Evolutionary conservation across 805 yeast species (phyloP), one percentile per base, ranked within the genome.

Genomic region (Grigorovia transvaalensis): DNA sequence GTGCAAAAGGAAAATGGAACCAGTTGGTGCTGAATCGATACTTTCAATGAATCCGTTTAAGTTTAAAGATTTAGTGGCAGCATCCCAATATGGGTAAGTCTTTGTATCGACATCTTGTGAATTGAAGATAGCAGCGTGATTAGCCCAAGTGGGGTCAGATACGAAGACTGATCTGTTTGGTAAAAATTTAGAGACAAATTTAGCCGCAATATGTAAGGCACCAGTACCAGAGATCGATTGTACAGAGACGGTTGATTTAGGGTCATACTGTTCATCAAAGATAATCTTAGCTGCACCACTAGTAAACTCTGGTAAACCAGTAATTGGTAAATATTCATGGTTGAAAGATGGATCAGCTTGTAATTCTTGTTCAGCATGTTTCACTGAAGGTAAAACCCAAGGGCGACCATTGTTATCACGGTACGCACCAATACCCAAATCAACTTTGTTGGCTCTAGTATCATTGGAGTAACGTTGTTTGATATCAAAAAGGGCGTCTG

Each of bases 201-300:
- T 71, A n/a, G 88, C 96, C 33, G 90, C 93, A 60, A 90, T 71
- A 62, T 90, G 97, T 62, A 90, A 74, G 2, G 98, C 96, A 56
- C 99, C 99, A 42, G 99, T 91, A 56, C 99, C 99, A 43, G 95
- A 85, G 55, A 91, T 76, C 53, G 97, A 85, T 72, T 91, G 99
- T 13, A 89, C 76, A 48, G 95, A 80, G 50, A 88, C 85, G 44
- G 90, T 77, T 60, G 95, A 76, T 52, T 78, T 77, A 9, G 81
- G 82, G 19, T 68, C 63, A 2, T 85, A 78, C 48, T 81, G 75
- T 1, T 70, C 71, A 44, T 93, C 95, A 46, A 85, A 68, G 52
- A 90, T 80, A 47, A 87, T 82, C 63, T 77, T 79, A 11, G 91
- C 84, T 42, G 95, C 86, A 51, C 83, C 83, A 11, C 71, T 61